Conservation (phyloP, 192 early-diverging fungal genomes). For the Phlyctochytrium arcticum region DNA sequence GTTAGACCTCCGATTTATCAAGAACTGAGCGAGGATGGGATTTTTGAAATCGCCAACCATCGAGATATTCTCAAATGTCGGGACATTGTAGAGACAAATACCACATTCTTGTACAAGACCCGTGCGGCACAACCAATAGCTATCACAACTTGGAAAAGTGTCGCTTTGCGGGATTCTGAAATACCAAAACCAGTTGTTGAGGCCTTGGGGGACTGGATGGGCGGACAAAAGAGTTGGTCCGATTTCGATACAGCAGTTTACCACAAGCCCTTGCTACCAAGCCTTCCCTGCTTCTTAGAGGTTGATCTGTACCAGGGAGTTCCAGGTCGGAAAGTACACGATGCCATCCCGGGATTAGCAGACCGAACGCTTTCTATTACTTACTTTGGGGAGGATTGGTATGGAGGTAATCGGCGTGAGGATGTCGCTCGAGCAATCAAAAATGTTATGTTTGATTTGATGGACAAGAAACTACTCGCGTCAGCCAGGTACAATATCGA, state of each 20-base stretch:
- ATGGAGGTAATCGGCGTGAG: not conserved
- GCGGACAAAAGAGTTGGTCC: not conserved
- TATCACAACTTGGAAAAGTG: not conserved
- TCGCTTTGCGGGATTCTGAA: not conserved
- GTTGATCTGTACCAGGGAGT: not conserved
- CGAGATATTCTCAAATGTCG: not conserved
- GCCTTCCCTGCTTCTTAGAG: not conserved
- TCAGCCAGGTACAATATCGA: constrained; percentile 18
- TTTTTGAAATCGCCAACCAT: constrained; percentile 17
- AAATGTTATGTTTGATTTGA: constrained; percentile 14
- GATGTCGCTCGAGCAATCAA: not conserved
- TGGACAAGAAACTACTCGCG: constrained; percentile 22
- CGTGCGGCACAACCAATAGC: not conserved
- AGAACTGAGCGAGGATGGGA: constrained; percentile 6
- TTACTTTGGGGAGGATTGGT: constrained; percentile 6
- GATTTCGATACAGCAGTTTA: not conserved
- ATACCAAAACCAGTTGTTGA: not conserved
- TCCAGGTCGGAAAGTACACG: not conserved
- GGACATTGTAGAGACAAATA: not conserved
- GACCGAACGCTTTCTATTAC: not conserved
- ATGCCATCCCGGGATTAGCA: not conserved
- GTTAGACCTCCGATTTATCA: not conserved
- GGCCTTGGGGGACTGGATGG: not conserved
- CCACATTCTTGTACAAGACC: not conserved
- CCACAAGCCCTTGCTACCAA: not conserved